These are phyloP conservation scores for Neopestalotiopsis sp. DNA, from an alignment of 2,329 filamentous ascomycete species.

Conservation along the genomic window DNA sequence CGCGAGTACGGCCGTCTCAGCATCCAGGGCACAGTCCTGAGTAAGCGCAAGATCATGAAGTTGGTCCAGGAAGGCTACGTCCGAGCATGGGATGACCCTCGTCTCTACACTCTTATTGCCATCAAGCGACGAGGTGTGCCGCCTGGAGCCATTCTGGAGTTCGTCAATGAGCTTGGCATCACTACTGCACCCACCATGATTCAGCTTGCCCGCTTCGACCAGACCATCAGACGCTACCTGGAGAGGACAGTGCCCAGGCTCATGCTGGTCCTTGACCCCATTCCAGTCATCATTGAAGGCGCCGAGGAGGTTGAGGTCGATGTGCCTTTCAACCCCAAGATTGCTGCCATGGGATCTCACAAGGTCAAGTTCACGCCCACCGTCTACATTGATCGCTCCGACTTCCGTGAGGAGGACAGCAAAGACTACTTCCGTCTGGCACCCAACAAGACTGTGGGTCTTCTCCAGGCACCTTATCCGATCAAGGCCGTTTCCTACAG, in stretches of 20 bases:
- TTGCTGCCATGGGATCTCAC: slow-evolving; percentile 68
- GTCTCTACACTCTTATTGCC: slow-evolving; percentile 85
- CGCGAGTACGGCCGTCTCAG: slow-evolving; percentile 79
- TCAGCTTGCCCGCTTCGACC: slow-evolving; percentile 81
- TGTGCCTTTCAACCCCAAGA: slow-evolving; percentile 83
- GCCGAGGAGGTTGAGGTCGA: slow-evolving; percentile 72
- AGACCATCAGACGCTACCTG: slow-evolving; percentile 82
- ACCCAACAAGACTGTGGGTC: slow-evolving; percentile 74
- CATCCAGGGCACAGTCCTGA: slow-evolving; percentile 83
- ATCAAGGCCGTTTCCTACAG: slow-evolving; percentile 72
- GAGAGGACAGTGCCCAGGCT: slow-evolving; percentile 87
- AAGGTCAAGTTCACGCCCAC: slow-evolving; percentile 71
- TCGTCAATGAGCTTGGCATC: slow-evolving; percentile 89
- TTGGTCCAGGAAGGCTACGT: slow-evolving; percentile 81
- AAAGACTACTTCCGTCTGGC: slow-evolving; percentile 80
- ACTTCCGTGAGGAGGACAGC: slow-evolving; percentile 76
- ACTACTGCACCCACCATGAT: slow-evolving; percentile 83
- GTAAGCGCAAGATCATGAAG: slow-evolving; percentile 82
- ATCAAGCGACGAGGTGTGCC: slow-evolving; percentile 85
- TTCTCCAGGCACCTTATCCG: slow-evolving; percentile 73
- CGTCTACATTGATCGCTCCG: slow-evolving; percentile 82
- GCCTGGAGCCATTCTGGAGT: slow-evolving; percentile 85
- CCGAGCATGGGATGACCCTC: slow-evolving; percentile 88
- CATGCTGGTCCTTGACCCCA: slow-evolving; percentile 86
- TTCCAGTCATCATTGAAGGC: slow-evolving; percentile 83